Conservation (phyloP, 2,329 filamentous ascomycete species). For the Calonectria multiphialidica region DNA sequence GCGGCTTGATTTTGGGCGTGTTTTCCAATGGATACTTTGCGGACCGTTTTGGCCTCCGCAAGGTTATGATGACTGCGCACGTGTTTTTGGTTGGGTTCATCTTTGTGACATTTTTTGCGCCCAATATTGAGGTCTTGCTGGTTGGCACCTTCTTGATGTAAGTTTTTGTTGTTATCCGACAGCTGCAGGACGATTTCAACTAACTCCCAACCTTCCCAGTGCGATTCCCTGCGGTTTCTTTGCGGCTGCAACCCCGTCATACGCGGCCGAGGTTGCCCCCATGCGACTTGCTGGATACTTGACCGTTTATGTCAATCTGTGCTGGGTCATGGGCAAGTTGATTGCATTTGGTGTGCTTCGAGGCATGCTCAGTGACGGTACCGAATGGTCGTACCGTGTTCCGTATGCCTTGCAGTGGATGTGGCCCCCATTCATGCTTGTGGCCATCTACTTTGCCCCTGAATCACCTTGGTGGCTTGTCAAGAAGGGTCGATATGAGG, state of each 20-base stretch:
- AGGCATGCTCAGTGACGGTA: slow-evolving; percentile 39
- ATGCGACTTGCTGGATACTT: slow-evolving; percentile 29
- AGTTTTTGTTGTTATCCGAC: neutral
- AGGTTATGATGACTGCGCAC: slow-evolving; percentile 64
- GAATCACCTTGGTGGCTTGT: slow-evolving; percentile 14
- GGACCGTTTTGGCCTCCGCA: slow-evolving; percentile 46
- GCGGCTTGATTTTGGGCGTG: slow-evolving; percentile 33
- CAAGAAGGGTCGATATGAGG: slow-evolving; percentile 4
- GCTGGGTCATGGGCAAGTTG: slow-evolving; percentile 49
- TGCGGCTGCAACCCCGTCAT: slow-evolving; percentile 10
- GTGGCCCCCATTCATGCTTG: slow-evolving; percentile 2
- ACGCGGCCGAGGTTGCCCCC: slow-evolving; percentile 21
- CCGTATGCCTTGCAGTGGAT: slow-evolving; percentile 19
- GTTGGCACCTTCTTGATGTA: slow-evolving; percentile 15
- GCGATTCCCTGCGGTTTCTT: slow-evolving; percentile 22
- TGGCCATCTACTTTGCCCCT: slow-evolving; percentile 11
- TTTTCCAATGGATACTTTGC: slow-evolving; percentile 31
- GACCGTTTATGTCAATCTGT: slow-evolving; percentile 49
- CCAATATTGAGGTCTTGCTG: slow-evolving; percentile 16
- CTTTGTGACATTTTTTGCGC: slow-evolving; percentile 39
- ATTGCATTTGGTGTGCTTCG: slow-evolving; percentile 49
- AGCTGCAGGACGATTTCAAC: neutral
- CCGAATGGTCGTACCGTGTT: slow-evolving; percentile 19
- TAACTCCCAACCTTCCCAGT: slow-evolving; percentile 34
- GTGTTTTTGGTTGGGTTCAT: slow-evolving; percentile 40